Evolutionary conservation across 2,329 filamentous ascomycete species (phyloP), one percentile per base, ranked within the genome.

Genomic region (Phoma herbarum): DNA sequence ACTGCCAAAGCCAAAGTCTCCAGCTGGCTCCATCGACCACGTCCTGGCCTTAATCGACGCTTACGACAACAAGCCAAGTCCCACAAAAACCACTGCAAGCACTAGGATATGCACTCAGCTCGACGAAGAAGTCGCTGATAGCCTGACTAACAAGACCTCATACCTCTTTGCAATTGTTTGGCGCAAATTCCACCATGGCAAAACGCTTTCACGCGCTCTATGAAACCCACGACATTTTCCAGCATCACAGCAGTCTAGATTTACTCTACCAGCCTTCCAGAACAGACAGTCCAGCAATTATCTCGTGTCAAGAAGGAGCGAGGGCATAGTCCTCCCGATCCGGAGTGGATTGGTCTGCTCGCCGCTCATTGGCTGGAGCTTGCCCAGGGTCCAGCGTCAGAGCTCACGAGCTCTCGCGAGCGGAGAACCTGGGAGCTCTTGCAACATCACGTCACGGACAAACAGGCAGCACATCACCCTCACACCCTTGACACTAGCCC

Each of bases 391-490:
- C 48, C n/a, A 18, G 29, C 52, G 37, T 41, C 20, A 39, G 20
- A 22, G 55, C 56, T 53, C 56, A 53, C 49, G 55, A 47, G 55
- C 49, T 48, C 41, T 35, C 28, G 37, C 43, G 50, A 33, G 56
- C 56, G 56, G 56, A 58, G 56, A 58, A 58, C 8, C 56, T 58
- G 37, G 37, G 44, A 58, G 56, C 56, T 58, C 39, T 26, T 12
- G 48, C 26, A 43, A 35, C 54, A 59, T 63, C 61, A 61, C 61
- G 56, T 57, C 53, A 61, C 48, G 12, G 39, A 20, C 37, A 25
- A 51, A 54, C 45, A 55, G 29, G 51, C 22, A 55, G 29, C 25
- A 59, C 43, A 43, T 41, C 43, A 49, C 50, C 9, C 8, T 6
- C 20, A 28, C 12, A 12, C n/a, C 41, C 4, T 7, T 18, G 28